phyloP scores from a whole-genome alignment of 371 early-diverging fungal species.

The Phascolomyces articulosus region DNA sequence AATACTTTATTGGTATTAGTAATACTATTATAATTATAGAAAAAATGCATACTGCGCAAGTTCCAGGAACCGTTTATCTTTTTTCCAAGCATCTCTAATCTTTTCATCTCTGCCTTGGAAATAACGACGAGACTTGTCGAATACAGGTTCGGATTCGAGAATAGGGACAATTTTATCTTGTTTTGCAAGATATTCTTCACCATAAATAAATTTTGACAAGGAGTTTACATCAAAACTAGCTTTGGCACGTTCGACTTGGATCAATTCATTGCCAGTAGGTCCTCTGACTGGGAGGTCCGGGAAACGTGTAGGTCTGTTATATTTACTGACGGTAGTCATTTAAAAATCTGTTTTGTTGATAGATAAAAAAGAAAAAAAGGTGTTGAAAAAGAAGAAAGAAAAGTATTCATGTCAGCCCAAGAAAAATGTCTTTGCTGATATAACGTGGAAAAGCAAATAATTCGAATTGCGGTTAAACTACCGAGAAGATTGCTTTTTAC shows the following conservation, averaged over 20 bases:
- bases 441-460: constrained; percentile 2
- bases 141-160: constrained; percentile 57
- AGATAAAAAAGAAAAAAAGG: not conserved
- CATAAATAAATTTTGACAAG: constrained; percentile 54
- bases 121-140: constrained; percentile 59
- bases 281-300: constrained; percentile 55
- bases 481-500: no score
- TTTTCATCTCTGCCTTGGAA: constrained; percentile 53
- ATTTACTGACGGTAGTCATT: constrained; percentile 13
- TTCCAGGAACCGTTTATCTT: constrained; percentile 55
- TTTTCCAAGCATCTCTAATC: constrained; percentile 42
- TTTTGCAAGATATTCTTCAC: constrained; percentile 49
- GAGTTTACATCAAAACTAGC: constrained; percentile 53
- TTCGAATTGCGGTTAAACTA: no score
- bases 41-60: constrained; percentile 37
- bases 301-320: constrained; percentile 45
- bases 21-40: no score
- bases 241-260: constrained; percentile 59
- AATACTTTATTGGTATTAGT: no score
- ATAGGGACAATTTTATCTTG: constrained; percentile 47
- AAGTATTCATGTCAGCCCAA: not conserved
- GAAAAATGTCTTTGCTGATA: not conserved
- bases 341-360: not conserved
- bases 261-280: constrained; percentile 57
- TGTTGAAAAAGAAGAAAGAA: not conserved